A percentile compares a stretch with the other conserved stretches of the same genome.
Conservation (phyloP, 768 basidiomycete genomes). For the Auriscalpium microsporum region DNA sequence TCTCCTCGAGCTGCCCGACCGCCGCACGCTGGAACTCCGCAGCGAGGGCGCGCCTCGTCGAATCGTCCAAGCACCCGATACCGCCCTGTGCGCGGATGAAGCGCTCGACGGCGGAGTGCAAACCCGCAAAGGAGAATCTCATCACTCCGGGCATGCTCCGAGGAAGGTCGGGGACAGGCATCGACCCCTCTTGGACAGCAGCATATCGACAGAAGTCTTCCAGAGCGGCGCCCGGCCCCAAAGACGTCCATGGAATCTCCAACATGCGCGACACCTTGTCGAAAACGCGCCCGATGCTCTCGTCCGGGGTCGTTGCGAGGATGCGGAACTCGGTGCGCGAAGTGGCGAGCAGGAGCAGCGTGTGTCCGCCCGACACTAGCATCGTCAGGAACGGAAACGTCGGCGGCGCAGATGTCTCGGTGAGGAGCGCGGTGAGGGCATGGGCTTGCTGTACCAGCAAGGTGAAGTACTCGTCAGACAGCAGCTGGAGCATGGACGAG, state of each 20-base stretch:
- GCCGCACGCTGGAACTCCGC: constrained; percentile 67
- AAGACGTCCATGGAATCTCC: constrained; percentile 48
- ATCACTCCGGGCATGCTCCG: constrained; percentile 42
- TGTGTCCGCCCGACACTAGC: constrained; percentile 92
- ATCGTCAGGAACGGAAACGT: constrained; percentile 82
- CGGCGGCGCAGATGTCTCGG: constrained; percentile 29
- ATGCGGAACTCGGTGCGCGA: constrained; percentile 52
- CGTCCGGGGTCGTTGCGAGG: constrained; percentile 67
- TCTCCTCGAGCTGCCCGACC: constrained; percentile 65
- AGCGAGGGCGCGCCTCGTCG: constrained; percentile 44
- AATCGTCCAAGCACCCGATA: constrained; percentile 27
- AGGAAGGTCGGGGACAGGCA: constrained; percentile 31
- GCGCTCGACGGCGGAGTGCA: constrained; percentile 65
- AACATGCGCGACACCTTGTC: constrained; percentile 78
- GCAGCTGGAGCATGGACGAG: background rate
- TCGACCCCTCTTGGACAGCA: constrained; percentile 10
- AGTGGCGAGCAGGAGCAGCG: constrained; percentile 70
- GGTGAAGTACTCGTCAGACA: constrained; percentile 1
- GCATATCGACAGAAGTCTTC: constrained; percentile 53
- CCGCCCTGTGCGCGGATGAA: constrained; percentile 39
- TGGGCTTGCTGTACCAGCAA: constrained; percentile 70
- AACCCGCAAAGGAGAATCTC: constrained; percentile 71
- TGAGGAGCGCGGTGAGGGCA: constrained; percentile 30
- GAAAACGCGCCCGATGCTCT: constrained; percentile 69
- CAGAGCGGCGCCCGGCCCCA: constrained; percentile 74